A percentile compares a stretch with the other conserved stretches of the same genome.
phyloP scores from a whole-genome alignment of 1,139 yeast species.

The Maudiozyma humilis region DNA sequence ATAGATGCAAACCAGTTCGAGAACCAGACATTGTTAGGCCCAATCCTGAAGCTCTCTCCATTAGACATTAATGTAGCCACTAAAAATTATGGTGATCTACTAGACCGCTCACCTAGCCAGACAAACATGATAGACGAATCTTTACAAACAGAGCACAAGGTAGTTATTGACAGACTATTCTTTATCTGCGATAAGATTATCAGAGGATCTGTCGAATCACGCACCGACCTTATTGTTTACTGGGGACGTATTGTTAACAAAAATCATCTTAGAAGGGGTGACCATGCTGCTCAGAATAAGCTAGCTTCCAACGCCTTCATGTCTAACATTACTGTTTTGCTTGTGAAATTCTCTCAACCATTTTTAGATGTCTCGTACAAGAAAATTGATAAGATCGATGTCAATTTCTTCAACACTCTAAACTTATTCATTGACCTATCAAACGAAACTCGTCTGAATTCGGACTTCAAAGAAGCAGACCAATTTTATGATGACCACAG shows the following conservation, averaged over 20 bases:
- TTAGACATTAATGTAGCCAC: conserved; percentile 44
- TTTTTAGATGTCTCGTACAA: conserved; percentile 60
- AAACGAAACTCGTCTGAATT: conserved; percentile 78
- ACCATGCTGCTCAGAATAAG: conserved; percentile 62
- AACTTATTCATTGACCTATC: conserved; percentile 48
- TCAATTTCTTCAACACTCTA: conserved; percentile 48
- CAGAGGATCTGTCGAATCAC: conserved; percentile 62
- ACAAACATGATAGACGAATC: conserved; percentile 45
- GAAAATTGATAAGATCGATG: conserved; percentile 71
- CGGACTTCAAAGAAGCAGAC: conserved; percentile 63
- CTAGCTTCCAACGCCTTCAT: conserved; percentile 76
- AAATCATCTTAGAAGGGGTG: conserved; percentile 82
- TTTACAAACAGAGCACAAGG: conserved; percentile 51
- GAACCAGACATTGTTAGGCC: conserved; percentile 61
- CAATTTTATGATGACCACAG: conserved; percentile 41
- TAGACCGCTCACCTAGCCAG: conserved; percentile 34
- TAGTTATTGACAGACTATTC: conserved; percentile 53
- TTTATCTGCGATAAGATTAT: conserved; percentile 63
- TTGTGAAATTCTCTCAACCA: conserved; percentile 72
- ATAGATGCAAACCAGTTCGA: conserved; percentile 48
- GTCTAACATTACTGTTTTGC: conserved; percentile 62
- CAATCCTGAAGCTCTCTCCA: conserved; percentile 70
- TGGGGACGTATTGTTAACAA: conserved; percentile 64
- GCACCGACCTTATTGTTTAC: conserved; percentile 56
- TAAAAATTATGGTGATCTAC: conserved; percentile 39